Percentiles rank a stretch among this genome's conserved stretches.
phyloP scores from a whole-genome alignment of 306 rosid species.

The Vicia villosa region DNA sequence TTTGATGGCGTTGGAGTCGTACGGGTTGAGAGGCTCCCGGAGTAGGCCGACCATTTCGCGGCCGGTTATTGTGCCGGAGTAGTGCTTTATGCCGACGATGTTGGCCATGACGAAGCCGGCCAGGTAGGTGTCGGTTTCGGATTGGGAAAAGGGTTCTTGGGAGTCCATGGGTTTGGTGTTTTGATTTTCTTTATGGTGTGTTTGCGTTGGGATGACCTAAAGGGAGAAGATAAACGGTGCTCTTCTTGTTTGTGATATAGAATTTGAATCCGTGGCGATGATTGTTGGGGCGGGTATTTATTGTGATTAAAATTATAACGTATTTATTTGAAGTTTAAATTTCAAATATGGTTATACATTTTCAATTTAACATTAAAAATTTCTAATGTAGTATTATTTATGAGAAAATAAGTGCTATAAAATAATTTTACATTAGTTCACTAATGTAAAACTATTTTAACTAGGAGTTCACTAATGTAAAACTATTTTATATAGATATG shows the following conservation, averaged over 20 bases:
- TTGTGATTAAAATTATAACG: neutral
- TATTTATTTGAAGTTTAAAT: neutral
- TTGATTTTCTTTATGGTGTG: too few relatives aligned
- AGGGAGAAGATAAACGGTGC: too few relatives aligned
- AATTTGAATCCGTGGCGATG: neutral
- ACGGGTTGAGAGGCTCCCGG: conserved; percentile 67
- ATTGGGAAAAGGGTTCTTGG: neutral
- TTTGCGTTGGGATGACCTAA: too few relatives aligned
- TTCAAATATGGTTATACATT: too few relatives aligned
- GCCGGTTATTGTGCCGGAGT: conserved; percentile 59
- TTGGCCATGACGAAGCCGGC: conserved; percentile 63
- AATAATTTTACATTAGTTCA: too few relatives aligned
- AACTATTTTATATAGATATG: too few relatives aligned
- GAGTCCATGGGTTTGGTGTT: conserved; percentile 13
- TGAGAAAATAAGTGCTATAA: too few relatives aligned
- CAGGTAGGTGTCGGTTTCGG: conserved; percentile 45
- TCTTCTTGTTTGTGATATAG: neutral
- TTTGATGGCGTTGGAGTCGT: conserved; percentile 69
- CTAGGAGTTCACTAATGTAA: too few relatives aligned
- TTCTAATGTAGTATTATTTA: too few relatives aligned
- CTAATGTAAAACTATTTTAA: too few relatives aligned
- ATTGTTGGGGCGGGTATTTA: neutral
- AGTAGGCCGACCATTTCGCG: conserved; percentile 68
- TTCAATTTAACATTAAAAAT: too few relatives aligned
- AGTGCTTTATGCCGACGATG: conserved; percentile 64